A percentile compares a stretch with the other conserved stretches of the same genome.
Conservation (phyloP, 805 yeast genomes). For the Schwanniomyces sp. region DNA sequence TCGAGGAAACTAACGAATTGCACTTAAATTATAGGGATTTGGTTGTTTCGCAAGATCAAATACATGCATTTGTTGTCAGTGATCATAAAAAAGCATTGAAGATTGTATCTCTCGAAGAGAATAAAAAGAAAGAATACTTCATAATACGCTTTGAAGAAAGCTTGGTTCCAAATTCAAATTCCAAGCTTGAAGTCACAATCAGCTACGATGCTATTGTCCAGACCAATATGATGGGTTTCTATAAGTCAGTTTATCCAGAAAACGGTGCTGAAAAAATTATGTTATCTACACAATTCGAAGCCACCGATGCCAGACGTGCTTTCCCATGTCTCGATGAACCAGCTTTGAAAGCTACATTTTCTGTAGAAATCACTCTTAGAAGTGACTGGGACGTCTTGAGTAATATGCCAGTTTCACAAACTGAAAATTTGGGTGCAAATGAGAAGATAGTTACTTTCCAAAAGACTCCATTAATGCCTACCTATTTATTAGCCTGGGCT, state of each 20-base stretch:
- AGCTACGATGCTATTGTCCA: constrained; percentile 46
- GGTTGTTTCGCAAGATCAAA: constrained; percentile 18
- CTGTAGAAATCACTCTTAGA: constrained; percentile 38
- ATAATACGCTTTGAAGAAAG: constrained; percentile 53
- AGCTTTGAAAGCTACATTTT: constrained; percentile 53
- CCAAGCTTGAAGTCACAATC: constrained; percentile 24
- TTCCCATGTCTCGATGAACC: constrained; percentile 64
- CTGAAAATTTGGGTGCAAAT: constrained; percentile 3
- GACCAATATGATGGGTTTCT: constrained; percentile 58
- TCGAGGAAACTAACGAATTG: constrained; percentile 41
- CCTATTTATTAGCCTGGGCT: constrained; percentile 60
- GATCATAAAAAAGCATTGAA: constrained; percentile 14
- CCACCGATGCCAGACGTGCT: constrained; percentile 58
- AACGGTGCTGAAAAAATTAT: constrained; percentile 36
- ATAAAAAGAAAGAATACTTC: constrained; percentile 61
- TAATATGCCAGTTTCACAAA: constrained; percentile 42
- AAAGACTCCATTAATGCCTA: constrained; percentile 54
- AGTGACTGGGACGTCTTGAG: constrained; percentile 41
- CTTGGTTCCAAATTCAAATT: constrained; percentile 22
- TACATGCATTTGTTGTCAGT: constrained; percentile 22
- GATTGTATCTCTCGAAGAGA: constrained; percentile 21
- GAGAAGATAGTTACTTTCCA: constrained; percentile 36
- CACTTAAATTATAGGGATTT: constrained; percentile 50
- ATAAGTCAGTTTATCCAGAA: constrained; percentile 45
- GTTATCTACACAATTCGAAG: constrained; percentile 58